Base-by-base conservation (phyloP, 176 grass and related monocot species). In the Dactylis glomerata region DNA sequence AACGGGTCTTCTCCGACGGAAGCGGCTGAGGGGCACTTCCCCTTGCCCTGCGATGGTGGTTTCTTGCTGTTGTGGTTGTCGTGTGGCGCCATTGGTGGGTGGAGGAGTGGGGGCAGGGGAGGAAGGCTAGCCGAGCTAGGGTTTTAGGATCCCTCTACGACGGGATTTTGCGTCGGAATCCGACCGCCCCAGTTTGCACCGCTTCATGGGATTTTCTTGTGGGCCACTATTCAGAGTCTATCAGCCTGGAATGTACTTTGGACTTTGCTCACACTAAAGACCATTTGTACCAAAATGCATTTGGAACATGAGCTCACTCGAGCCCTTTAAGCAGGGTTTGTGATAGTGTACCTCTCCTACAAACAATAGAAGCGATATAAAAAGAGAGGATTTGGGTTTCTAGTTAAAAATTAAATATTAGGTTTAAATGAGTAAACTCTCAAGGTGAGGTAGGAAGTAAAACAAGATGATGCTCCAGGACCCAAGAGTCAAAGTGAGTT, bases 1-100 rank as follows among this genome's bases (percentile, higher is more conserved):
- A 90, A 93, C 22, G 70, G 77, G 24, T 88, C 82, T n/a, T 83
- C 70, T 5, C 45, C 76, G n/a, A 10, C 75, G n/a, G 49, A 55
- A 54, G 45, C 75, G n/a, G 24, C 15, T 2, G 66, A 40, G 54
- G 66, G 49, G 26, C 59, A 19, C 51, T 63, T 80, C 1, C 68
- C 23, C 32, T 66, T 66, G 8, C 16, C 37, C 36, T 37, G 52
- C 5, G 19, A 40, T 33, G 66, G 66, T 15, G 70, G 55, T 56
- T 19, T 81, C 68, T 75, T 73, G 42, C 38, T 75, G 68, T 41
- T 87, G 42, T 55, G 85, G 36, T 59, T 24, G 63, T 17, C 31
- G 63, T 56, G 85, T 14, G 68, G 24, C 55, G 70, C 71, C 85
- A 87, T 87, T 49, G 70, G 24, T 30, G 33, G 64, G 1, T 27